Conservation (phyloP, 2,329 filamentous ascomycete genomes). For the Apiospora pterosperma region DNA sequence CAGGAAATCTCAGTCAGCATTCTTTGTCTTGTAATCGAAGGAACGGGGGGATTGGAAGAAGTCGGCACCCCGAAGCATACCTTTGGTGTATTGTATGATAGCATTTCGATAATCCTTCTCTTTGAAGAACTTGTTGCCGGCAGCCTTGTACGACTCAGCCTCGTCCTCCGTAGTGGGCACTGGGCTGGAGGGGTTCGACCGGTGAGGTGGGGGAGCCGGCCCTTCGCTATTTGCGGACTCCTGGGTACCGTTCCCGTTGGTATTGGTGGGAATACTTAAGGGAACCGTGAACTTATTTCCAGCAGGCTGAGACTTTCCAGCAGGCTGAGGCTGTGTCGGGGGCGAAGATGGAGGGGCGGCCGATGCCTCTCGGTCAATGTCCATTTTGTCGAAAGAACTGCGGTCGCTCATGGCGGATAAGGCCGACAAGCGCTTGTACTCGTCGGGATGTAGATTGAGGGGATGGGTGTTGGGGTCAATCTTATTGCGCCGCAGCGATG, state of each 20-base stretch:
- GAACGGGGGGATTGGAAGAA: not conserved
- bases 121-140: slow-evolving; percentile 97
- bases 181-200: slow-evolving; percentile 59
- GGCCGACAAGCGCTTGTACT: slow-evolving; percentile 72
- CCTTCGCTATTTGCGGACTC: slow-evolving; percentile 31
- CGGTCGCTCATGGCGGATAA: slow-evolving; percentile 61
- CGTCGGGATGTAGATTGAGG: slow-evolving; percentile 84
- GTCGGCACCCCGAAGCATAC: slow-evolving; percentile 40
- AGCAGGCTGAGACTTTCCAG: not conserved
- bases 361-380: slow-evolving; percentile 66
- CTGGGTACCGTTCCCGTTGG: slow-evolving; percentile 40
- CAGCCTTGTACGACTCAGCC: slow-evolving; percentile 86
- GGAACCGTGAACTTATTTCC: slow-evolving; percentile 46
- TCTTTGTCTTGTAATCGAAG: not conserved
- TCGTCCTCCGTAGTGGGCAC: slow-evolving; percentile 60
- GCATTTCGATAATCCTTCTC: slow-evolving; percentile 84
- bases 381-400: slow-evolving; percentile 60
- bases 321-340: slow-evolving; percentile 35
- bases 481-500: slow-evolving; percentile 48
- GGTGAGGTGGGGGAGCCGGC: slow-evolving; percentile 71
- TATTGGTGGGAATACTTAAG: slow-evolving; percentile 42
- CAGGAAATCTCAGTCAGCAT: slow-evolving; percentile 10
- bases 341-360: slow-evolving; percentile 48
- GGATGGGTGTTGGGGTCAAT: slow-evolving; percentile 74
- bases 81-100: slow-evolving; percentile 92